A percentile compares a stretch with the other conserved stretches of the same genome.
Conservation (phyloP, 305 asterid species). For the Fraxinus ornus region DNA sequence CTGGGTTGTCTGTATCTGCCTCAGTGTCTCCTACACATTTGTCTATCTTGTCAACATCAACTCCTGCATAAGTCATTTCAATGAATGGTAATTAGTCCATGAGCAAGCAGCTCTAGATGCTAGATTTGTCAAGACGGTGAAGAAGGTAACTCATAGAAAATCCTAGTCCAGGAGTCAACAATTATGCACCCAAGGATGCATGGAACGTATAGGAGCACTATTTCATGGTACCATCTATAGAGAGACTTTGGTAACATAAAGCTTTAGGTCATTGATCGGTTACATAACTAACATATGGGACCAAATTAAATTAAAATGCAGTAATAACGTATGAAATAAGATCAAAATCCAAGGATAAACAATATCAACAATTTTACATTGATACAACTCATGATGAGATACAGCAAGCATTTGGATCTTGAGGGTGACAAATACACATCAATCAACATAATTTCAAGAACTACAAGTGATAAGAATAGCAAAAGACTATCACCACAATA, state of each 20-base stretch:
- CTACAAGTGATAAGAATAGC: background rate
- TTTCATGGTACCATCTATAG: background rate
- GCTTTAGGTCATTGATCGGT: background rate
- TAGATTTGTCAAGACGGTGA: background rate
- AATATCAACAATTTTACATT: background rate
- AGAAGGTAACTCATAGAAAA: background rate
- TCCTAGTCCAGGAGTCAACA: background rate
- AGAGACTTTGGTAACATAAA: background rate
- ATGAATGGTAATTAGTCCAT: background rate
- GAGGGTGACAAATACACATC: background rate
- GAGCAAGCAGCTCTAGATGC: constrained; percentile 1
- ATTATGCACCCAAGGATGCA: background rate
- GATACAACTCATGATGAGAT: background rate
- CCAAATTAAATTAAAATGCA: background rate
- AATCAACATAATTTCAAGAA: background rate
- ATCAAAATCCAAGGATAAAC: background rate
- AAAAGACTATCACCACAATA: background rate
- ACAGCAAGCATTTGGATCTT: background rate
- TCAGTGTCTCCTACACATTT: constrained; percentile 88
- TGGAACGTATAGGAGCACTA: background rate
- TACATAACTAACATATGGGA: background rate
- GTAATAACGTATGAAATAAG: background rate
- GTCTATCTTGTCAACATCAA: constrained; percentile 73
- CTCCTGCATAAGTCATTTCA: constrained; percentile 44
- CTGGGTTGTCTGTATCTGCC: constrained; percentile 78